Base-by-base conservation (phyloP, 495 filamentous ascomycete species). In the Penicillium nucicola region DNA sequence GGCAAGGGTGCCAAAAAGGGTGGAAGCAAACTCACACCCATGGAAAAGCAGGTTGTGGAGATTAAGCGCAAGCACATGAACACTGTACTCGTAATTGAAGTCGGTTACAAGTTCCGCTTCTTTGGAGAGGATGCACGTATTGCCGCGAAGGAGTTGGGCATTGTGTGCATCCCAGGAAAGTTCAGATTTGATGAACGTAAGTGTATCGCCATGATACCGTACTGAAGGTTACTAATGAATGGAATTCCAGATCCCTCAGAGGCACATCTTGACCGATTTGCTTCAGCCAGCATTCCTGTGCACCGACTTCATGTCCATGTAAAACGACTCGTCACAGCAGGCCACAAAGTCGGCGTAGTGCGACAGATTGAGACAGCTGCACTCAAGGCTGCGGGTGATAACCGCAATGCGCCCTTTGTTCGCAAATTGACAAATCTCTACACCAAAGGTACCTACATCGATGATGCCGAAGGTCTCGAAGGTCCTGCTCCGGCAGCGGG, bases 281-380 rank as follows among this genome's bases (percentile, higher is more conserved):
- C 93, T 0, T 97, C 92, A 6, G 93, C 95, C 1, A 97, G 92
- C 67, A 90, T 99, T 48, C 93, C 93, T 0, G 86, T 92, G 0
- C 95, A 95, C 58, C 83, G 95, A 34, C 72, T 99, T 13, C 89
- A 89, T 60, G 92, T 99, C 5, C 93, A 97, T 62, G 92, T 93
- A 23, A 97, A 97, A 66, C 86, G 95, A 5, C 80, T 99, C 1
- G 87, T 99, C 12, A 82, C 85, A 3, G 90, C 93, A 1, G 93
- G 93, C 4, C 86, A 97, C 64, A 99, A 99, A 63, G 92, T 99
- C 39, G 93, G 93, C 12, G 85, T 99, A 8, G 93, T 99, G 1
- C 79, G 95, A 15, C 93, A 99, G 69, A 74, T 96, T n/a, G 93
- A 99, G 69, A 99, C 93, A 0, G 93, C 93, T n/a, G 93, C 93